A percentile compares a stretch with the other conserved stretches of the same genome.
Evolutionary conservation across 1,284 basidiomycete genomes (phyloP).

Genomic region (Tilletiopsis washingtonensis): DNA sequence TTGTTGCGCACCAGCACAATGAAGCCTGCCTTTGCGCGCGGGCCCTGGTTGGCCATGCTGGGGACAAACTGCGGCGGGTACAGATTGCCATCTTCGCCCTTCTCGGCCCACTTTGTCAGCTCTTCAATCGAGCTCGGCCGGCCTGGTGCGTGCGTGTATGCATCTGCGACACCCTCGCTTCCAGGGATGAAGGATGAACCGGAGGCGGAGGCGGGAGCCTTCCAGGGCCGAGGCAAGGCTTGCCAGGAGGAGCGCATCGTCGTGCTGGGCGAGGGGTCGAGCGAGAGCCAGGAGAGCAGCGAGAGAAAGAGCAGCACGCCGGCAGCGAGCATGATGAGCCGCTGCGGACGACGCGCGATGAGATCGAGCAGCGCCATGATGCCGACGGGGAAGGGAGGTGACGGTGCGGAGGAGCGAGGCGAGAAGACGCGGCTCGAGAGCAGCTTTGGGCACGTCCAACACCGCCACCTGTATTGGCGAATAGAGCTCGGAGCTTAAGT

Average conservation of each 20-base stretch:
- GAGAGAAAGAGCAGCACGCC: conserved; percentile 26
- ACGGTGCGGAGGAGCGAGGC: too few species aligned
- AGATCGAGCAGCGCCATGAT: conserved; percentile 14
- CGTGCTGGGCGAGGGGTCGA: conserved; percentile 16
- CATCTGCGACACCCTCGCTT: conserved; percentile 16
- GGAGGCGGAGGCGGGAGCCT: background rate
- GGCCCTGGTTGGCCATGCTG: conserved; percentile 16
- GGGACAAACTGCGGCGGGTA: conserved; percentile 41
- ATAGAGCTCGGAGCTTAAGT: too few species aligned
- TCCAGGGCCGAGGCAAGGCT: conserved; percentile 15
- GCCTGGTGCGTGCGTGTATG: conserved; percentile 32
- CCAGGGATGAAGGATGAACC: background rate
- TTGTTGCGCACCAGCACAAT: conserved; percentile 44
- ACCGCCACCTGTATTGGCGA: too few species aligned
- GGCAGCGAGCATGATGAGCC: conserved; percentile 26
- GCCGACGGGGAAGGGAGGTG: too few species aligned
- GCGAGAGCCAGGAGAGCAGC: conserved; percentile 30
- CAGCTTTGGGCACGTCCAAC: too few species aligned
- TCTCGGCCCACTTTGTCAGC: conserved; percentile 27
- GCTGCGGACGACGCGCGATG: conserved; percentile 30
- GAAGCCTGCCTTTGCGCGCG: conserved; percentile 46
- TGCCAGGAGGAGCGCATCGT: conserved; percentile 13
- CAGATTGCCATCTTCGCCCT: conserved; percentile 38
- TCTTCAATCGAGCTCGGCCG: conserved; percentile 29
- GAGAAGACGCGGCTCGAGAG: too few species aligned